Base-by-base conservation (phyloP, 2,329 filamentous ascomycete genomes). In the Volutella citrinella region DNA sequence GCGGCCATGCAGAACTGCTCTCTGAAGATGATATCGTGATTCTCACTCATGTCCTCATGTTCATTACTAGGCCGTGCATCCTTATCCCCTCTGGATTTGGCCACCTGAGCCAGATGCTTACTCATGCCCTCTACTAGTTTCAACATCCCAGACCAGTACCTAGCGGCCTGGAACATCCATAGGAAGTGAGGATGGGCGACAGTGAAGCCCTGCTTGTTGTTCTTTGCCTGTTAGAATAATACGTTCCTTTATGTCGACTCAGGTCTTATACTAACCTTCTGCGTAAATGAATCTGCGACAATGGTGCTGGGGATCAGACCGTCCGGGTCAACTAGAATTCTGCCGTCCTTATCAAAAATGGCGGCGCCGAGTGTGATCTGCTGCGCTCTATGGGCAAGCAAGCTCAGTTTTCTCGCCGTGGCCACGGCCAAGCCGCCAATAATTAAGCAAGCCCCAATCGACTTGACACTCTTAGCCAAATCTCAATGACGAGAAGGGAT, bases 1-100 rank as follows among this genome's bases (percentile, higher is more conserved):
- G 88, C 87, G 4, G 87, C 84, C 10, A 87, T 71, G 52, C 87
- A 94, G 58, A 94, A 95, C 8, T 90, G 70, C 54, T 94, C 86
- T 16, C 86, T 80, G 57, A 95, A 89, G 3, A 90, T 72, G 12
- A 82, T 66, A 20, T 87, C 82, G 57, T 91, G 91, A 39, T 87
- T 75, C 10, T 78, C 69, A 32, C 84, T 76, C 10, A 78, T 65
- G 15, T 78, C 72, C 2, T 75, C 68, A 43, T 80, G 63, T 33
- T 72, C 76, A 51, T 61, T 69, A 19, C 70, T 65, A 27, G 75
- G 69, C 45, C 46, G 39, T 5, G 48, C 46, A 14, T 51, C 50
- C 34, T 45, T 50, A 11, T 41, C 34, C 10, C 43, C 34, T 10
- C 40, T 35, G 19, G 38, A 42, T 23, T 51, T 49, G 7, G 69